phyloP scores from a whole-genome alignment of 1,284 basidiomycete species.

The Pyrrhoderma noxium region DNA sequence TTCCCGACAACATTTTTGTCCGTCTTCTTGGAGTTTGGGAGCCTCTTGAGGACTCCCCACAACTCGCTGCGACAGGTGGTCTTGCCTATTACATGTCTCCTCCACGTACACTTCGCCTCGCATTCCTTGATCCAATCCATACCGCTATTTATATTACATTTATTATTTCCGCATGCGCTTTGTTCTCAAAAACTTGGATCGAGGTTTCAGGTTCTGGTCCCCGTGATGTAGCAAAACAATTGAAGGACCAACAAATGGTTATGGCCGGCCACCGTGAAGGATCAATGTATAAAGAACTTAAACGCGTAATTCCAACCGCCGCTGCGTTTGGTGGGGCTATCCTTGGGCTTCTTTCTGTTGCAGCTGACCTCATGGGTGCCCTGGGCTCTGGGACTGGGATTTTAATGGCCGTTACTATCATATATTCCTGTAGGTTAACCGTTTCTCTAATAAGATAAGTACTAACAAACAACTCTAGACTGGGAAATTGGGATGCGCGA shows the following conservation, averaged over 20 bases:
- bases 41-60: constrained; percentile 89
- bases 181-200: constrained; percentile 99
- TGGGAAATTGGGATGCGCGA: constrained; percentile 78
- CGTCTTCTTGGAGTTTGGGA: constrained; percentile 94
- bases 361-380: constrained; percentile 94
- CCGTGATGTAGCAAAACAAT: constrained; percentile 93
- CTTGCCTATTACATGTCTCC: constrained; percentile 98
- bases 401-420: constrained; percentile 95
- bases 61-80: constrained; percentile 87
- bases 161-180: constrained; percentile 89
- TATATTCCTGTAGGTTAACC: constrained; percentile 75
- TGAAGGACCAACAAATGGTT: constrained; percentile 98
- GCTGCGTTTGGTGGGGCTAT: constrained; percentile 96
- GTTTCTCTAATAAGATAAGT: neutral
- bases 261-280: constrained; percentile 97
- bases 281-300: constrained; percentile 98
- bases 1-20: constrained; percentile 90
- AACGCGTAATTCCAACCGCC: constrained; percentile 95
- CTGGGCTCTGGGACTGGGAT: constrained; percentile 97
- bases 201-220: constrained; percentile 93
- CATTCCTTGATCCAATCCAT: constrained; percentile 89
- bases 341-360: constrained; percentile 88
- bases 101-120: constrained; percentile 84
- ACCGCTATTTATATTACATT: constrained; percentile 88
- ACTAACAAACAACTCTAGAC: constrained; percentile 33